Evolutionary conservation across 768 basidiomycete species (phyloP), one percentile per base, ranked within the genome.

Genomic region (Amanita phalloides): DNA sequence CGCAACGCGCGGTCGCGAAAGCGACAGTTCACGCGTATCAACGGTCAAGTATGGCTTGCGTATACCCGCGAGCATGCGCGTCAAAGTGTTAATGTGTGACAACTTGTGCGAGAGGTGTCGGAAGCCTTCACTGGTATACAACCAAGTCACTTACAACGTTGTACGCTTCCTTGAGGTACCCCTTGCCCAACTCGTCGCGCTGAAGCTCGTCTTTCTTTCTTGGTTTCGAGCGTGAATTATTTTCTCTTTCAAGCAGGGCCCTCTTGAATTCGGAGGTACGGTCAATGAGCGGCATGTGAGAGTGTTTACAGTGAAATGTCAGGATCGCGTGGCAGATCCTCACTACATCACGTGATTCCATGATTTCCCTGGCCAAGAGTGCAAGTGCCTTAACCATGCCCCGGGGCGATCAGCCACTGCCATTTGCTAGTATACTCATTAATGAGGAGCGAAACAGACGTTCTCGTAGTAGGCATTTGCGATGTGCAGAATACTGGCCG

Each of bases 1-100:
- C 37, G 67, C 66, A 13, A 71, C 62, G 59, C 79, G 78, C 26
- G 10, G 13, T 33, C 80, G 77, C 20, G 72, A 66, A 43, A 76
- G 63, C 10, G 80, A 75, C n/a, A 73, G 66, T 50, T 63, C 58
- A 53, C 79, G 73, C 11, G 82, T 65, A 66, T 88, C 81, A 55
- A 91, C 72, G 60, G 84, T 88, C 59, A 98, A 74, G 71, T 99
- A 99, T 26, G 94, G 81, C 50, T 84, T 82, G 11, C 93, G 82
- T 53, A 97, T 80, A 52, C 76, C 74, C 32, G 73, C 64, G 39
- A 98, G 76, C 77, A 94, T 84, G 43, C 76, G 77, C 25, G 76
- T 77, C 53, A 92, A 68, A 4, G 80, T 81, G 55, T 70, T 75
- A 51, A 90, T 84, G 57, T 89, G 86, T 56, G 78, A 80, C 25